A percentile compares a stretch with the other conserved stretches of the same genome.
These are phyloP conservation scores for Excoecaria agallocha DNA, from an alignment of 345 rosid genomes.

Conservation along the genomic window DNA sequence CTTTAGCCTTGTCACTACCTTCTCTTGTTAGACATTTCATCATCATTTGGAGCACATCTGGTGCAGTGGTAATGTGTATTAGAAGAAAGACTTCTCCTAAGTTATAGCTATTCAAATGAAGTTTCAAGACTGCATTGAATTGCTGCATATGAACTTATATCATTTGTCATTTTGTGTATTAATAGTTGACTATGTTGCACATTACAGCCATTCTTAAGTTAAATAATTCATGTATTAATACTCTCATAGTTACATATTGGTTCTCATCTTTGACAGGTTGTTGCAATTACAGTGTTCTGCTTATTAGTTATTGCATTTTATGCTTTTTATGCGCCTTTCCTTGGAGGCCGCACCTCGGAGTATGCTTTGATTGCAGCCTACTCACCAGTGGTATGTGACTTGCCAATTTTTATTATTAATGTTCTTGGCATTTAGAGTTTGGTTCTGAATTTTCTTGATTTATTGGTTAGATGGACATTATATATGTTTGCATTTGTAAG, in stretches of 20 bases:
- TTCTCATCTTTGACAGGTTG: constrained; percentile 54
- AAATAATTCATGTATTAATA: neutral
- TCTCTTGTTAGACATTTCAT: neutral
- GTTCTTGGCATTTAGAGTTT: neutral
- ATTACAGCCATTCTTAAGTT: neutral
- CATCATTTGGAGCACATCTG: neutral
- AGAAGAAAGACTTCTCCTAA: neutral
- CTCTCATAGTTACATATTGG: neutral
- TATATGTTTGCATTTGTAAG: neutral
- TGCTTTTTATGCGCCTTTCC: constrained; percentile 93
- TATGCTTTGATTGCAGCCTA: constrained; percentile 61
- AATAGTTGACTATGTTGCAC: constrained; percentile 1
- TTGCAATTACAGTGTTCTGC: constrained; percentile 96
- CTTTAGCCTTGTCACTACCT: neutral
- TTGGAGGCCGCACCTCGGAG: constrained; percentile 92
- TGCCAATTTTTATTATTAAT: neutral
- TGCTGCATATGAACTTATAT: neutral
- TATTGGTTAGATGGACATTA: neutral
- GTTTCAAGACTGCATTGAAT: too few species aligned
- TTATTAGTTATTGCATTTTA: constrained; percentile 84
- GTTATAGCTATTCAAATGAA: too few species aligned
- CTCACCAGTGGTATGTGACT: constrained; percentile 83
- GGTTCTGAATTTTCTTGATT: neutral
- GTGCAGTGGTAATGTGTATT: neutral
- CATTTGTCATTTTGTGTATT: constrained; percentile 3